These are phyloP conservation scores for Emergomyces pasteurianus DNA, from an alignment of 2,329 filamentous ascomycete species.

Conservation along the genomic window DNA sequence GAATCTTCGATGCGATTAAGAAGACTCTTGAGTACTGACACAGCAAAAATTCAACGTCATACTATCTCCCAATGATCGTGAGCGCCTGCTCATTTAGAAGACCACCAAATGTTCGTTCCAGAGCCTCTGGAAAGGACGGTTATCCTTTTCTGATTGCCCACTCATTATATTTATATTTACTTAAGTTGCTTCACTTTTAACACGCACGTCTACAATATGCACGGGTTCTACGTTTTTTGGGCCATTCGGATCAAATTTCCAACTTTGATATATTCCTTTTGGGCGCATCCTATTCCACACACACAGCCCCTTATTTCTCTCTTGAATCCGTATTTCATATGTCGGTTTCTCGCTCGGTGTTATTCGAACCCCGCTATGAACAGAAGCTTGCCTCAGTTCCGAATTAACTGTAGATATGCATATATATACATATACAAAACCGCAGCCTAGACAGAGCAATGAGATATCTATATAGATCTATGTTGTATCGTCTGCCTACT, in stretches of 20 bases:
- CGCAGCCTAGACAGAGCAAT: too few relatives aligned
- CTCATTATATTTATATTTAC: neutral
- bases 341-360: neutral
- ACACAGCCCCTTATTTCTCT: neutral
- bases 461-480: too few relatives aligned
- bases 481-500: too few relatives aligned
- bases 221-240: neutral
- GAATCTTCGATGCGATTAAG: slow-evolving; percentile 61
- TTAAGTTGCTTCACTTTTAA: neutral
- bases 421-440: too few relatives aligned
- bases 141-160: neutral
- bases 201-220: neutral
- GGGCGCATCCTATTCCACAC: neutral
- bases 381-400: too few relatives aligned
- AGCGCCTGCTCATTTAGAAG: neutral
- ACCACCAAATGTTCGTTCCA: neutral
- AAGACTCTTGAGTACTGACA: slow-evolving; percentile 51
- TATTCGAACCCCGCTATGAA: neutral
- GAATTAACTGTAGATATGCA: too few relatives aligned
- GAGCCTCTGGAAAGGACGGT: neutral
- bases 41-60: neutral
- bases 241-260: neutral
- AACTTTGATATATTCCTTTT: neutral
- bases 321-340: neutral
- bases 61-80: neutral